Conservation (phyloP, 768 basidiomycete species). For the Phaeotremella fagi region DNA sequence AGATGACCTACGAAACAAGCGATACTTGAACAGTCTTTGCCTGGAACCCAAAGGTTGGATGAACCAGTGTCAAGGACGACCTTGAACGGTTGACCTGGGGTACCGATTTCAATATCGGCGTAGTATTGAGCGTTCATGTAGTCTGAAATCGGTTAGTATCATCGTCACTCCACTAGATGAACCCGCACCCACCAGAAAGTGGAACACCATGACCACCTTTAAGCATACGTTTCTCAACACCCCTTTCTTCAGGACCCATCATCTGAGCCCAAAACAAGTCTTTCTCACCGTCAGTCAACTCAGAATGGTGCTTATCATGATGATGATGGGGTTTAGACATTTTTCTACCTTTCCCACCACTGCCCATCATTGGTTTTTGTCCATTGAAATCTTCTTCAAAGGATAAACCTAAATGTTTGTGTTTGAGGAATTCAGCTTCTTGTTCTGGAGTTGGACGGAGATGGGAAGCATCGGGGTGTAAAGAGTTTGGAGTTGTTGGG, state of each 20-base stretch:
- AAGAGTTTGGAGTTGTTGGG: conserved; percentile 51
- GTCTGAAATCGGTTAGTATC: conserved; percentile 54
- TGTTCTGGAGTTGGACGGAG: conserved; percentile 53
- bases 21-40: conserved; percentile 43
- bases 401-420: conserved; percentile 77
- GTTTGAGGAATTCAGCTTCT: conserved; percentile 72
- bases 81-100: conserved; percentile 86
- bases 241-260: conserved; percentile 18
- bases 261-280: conserved; percentile 52
- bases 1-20: conserved; percentile 48
- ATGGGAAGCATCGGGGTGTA: conserved; percentile 55
- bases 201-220: conserved; percentile 82
- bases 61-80: conserved; percentile 82
- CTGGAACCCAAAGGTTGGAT: conserved; percentile 85
- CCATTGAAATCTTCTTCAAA: conserved; percentile 34
- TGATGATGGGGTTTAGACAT: conserved; percentile 51
- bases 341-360: conserved; percentile 67
- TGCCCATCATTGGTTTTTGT: conserved; percentile 64
- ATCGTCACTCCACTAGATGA: too few relatives aligned
- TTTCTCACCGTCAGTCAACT: conserved; percentile 64
- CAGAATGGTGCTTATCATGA: conserved; percentile 29
- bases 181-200: conserved; percentile 64
- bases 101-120: conserved; percentile 76
- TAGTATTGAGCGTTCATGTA: conserved; percentile 99
- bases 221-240: conserved; percentile 35